phyloP scores from a whole-genome alignment of 768 basidiomycete species.

The Boletus rex-veris region DNA sequence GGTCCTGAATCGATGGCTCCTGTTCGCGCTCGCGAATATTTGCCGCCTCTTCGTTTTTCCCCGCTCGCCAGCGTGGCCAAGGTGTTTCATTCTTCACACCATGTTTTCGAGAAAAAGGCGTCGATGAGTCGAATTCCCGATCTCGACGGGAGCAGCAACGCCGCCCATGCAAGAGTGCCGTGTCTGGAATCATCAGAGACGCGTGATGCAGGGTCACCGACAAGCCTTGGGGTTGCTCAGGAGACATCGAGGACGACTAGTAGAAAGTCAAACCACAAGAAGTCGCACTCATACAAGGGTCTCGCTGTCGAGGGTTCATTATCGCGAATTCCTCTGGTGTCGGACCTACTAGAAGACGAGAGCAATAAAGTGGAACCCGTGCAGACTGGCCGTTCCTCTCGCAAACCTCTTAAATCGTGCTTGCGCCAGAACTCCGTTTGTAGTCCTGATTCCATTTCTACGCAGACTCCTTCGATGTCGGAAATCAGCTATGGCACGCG shows the following conservation, averaged over 20 bases:
- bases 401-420: constrained; percentile 14
- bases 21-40: neutral
- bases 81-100: neutral
- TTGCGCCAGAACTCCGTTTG: neutral
- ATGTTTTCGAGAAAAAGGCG: neutral
- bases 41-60: constrained; percentile 22
- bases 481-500: neutral
- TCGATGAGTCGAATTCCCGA: no score
- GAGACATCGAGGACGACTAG: neutral
- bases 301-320: constrained; percentile 7
- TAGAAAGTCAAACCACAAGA: constrained; percentile 1
- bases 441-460: neutral
- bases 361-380: no score
- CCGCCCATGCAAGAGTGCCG: no score
- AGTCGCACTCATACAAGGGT: constrained; percentile 11
- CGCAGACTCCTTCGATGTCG: neutral
- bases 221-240: neutral
- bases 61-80: constrained; percentile 10
- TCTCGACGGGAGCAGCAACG: no score
- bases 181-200: neutral
- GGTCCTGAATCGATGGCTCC: no score
- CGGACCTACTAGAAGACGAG: no score
- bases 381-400: neutral
- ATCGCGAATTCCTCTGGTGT: neutral
- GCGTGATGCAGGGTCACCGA: neutral